Conservation (phyloP, 345 rosid genomes). For the Corymbia maculata region DNA sequence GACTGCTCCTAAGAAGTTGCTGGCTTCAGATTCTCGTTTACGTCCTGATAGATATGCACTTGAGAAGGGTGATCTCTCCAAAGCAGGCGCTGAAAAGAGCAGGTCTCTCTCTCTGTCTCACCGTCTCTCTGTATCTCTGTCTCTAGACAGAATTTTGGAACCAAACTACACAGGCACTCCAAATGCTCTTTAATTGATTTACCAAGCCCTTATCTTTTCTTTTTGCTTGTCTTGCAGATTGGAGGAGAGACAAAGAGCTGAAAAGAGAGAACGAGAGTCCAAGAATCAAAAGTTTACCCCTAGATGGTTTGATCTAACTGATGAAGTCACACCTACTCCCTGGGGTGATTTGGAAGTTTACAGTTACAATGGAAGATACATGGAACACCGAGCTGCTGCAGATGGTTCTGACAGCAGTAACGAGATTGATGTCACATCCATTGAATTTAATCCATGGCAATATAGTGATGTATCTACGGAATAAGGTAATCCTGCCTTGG, state of each 20-base stretch:
- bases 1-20: constrained; percentile 21
- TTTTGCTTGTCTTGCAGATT: constrained; percentile 25
- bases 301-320: constrained; percentile 63
- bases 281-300: constrained; percentile 47
- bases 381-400: constrained; percentile 32
- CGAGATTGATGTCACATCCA: constrained; percentile 22
- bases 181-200: background rate
- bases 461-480: constrained; percentile 44
- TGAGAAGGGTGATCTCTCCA: constrained; percentile 22
- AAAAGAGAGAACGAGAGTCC: constrained; percentile 55
- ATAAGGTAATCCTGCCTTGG: constrained; percentile 18
- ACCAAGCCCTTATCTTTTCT: background rate
- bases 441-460: constrained; percentile 75
- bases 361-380: constrained; percentile 55
- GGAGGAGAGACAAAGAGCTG: constrained; percentile 77
- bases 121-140: background rate
- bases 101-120: constrained; percentile 11
- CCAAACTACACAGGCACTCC: background rate
- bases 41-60: constrained; percentile 30
- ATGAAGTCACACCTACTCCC: constrained; percentile 50
- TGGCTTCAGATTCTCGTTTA: constrained; percentile 24
- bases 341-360: constrained; percentile 72
- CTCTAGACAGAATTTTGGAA: background rate
- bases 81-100: constrained; percentile 22
- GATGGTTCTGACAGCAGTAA: constrained; percentile 25